phyloP scores from a whole-genome alignment of 352 stramenopile genomes.

The Phytophthora crassamura region DNA sequence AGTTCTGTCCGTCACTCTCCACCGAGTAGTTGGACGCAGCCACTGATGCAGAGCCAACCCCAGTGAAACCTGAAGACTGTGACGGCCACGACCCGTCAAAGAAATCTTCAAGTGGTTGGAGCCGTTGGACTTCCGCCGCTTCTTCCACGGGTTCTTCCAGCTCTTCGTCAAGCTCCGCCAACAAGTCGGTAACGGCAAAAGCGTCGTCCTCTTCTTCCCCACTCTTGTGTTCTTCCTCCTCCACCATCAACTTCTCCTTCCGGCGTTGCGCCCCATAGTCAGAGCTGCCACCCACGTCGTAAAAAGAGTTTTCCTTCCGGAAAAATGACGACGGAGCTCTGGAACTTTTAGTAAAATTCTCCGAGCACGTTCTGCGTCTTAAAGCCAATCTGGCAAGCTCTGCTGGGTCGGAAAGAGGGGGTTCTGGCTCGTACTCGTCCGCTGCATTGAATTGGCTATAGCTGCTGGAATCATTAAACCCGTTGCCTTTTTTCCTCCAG shows the following conservation, averaged over 20 bases:
- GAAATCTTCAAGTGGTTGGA: slow-evolving; percentile 20
- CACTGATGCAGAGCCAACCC: neutral
- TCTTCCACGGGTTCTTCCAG: slow-evolving; percentile 20
- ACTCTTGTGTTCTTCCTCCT: slow-evolving; percentile 39
- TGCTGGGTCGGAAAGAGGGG: slow-evolving; percentile 22
- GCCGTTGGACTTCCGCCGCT: slow-evolving; percentile 2
- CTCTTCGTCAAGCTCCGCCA: slow-evolving; percentile 27
- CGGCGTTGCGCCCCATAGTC: slow-evolving; percentile 11
- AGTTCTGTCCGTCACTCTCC: slow-evolving; percentile 48
- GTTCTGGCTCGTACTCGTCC: slow-evolving; percentile 34
- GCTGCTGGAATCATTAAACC: slow-evolving; percentile 27
- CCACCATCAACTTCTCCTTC: slow-evolving; percentile 7
- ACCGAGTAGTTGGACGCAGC: slow-evolving; percentile 24
- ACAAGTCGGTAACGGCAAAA: slow-evolving; percentile 12
- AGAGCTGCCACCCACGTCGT: neutral
- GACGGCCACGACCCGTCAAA: slow-evolving; percentile 29
- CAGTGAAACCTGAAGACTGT: slow-evolving; percentile 9
- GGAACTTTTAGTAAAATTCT: slow-evolving; percentile 49
- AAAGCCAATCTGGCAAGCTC: slow-evolving; percentile 26
- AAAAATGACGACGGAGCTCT: slow-evolving; percentile 33
- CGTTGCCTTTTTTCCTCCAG: slow-evolving; percentile 18
- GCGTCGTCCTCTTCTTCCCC: slow-evolving; percentile 25
- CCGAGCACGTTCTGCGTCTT: slow-evolving; percentile 41
- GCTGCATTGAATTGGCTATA: slow-evolving; percentile 17
- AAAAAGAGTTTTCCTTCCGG: slow-evolving; percentile 20